Evolutionary conservation across 2,329 filamentous ascomycete genomes (phyloP).

Genomic region (Phaeosphaeria sp.): DNA sequence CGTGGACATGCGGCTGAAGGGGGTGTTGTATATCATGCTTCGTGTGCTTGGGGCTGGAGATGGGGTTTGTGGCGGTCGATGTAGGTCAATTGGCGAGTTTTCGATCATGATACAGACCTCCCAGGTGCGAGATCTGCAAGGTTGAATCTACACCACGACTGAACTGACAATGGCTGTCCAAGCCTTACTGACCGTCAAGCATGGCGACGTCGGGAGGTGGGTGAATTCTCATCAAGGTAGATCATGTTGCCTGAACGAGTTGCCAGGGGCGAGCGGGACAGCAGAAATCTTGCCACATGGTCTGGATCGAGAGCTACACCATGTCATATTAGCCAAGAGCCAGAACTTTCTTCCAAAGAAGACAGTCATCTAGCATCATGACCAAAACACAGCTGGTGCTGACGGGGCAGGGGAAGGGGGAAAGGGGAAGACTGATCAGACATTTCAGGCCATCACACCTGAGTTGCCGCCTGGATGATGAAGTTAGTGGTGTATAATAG

Average conservation of each 20-base stretch:
- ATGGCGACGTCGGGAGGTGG: neutral
- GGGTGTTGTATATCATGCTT: conserved; percentile 3
- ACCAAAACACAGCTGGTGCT: conserved; percentile 18
- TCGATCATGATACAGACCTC: neutral
- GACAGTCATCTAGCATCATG: conserved; percentile 21
- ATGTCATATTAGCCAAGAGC: conserved; percentile 22
- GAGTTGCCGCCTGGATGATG: conserved; percentile 38
- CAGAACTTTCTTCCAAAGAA: conserved; percentile 11
- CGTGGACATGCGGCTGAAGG: neutral
- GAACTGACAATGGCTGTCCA: neutral
- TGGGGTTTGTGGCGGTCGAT: conserved; percentile 5
- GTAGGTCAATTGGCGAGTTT: neutral
- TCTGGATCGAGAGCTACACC: conserved; percentile 1
- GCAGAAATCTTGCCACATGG: neutral
- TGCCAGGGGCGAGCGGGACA: neutral
- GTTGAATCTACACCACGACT: neutral
- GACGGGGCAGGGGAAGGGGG: conserved; percentile 13
- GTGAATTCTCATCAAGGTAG: neutral
- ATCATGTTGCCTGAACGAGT: neutral
- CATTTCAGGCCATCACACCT: conserved; percentile 45
- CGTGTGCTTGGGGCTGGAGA: conserved; percentile 2
- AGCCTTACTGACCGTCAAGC: neutral
- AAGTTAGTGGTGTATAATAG: conserved; percentile 31
- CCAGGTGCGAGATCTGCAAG: neutral
- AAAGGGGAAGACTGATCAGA: conserved; percentile 9